Evolutionary conservation across 192 early-diverging fungal species (phyloP).

Genomic region (Backusella mclennaniae): DNA sequence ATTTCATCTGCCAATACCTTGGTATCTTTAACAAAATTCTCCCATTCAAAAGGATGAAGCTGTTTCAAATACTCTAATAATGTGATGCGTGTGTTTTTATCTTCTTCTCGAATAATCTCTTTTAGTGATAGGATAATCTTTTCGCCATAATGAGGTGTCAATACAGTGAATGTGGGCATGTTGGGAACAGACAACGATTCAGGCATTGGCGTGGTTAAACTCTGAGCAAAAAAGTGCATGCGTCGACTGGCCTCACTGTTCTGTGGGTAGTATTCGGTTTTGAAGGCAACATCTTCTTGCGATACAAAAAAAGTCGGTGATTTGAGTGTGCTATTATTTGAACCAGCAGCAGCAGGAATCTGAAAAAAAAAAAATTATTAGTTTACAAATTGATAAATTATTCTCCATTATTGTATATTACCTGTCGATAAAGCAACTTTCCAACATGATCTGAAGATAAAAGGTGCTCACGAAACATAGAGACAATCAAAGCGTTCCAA

Average conservation of each 20-base stretch:
- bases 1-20: constrained; percentile 74
- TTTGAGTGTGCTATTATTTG: constrained; percentile 67
- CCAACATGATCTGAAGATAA: constrained; percentile 73
- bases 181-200: constrained; percentile 76
- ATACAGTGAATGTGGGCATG: constrained; percentile 84
- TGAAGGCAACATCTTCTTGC: constrained; percentile 62
- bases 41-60: constrained; percentile 82
- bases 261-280: constrained; percentile 66
- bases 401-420: constrained; percentile 11
- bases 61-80: constrained; percentile 81
- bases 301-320: constrained; percentile 69
- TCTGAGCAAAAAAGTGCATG: constrained; percentile 86
- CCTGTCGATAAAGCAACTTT: constrained; percentile 75
- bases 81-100: constrained; percentile 76
- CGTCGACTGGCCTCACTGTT: constrained; percentile 79
- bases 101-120: constrained; percentile 83
- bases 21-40: constrained; percentile 88
- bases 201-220: constrained; percentile 76
- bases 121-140: constrained; percentile 80
- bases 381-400: background rate
- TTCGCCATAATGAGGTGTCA: constrained; percentile 84
- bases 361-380: background rate
- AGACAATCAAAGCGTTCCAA: constrained; percentile 82
- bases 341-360: constrained; percentile 28
- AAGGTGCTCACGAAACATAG: constrained; percentile 81